A percentile compares a stretch with the other conserved stretches of the same genome.
These are phyloP conservation scores for Hanseniaspora osmophila DNA, from an alignment of 805 yeast genomes.

Conservation along the genomic window DNA sequence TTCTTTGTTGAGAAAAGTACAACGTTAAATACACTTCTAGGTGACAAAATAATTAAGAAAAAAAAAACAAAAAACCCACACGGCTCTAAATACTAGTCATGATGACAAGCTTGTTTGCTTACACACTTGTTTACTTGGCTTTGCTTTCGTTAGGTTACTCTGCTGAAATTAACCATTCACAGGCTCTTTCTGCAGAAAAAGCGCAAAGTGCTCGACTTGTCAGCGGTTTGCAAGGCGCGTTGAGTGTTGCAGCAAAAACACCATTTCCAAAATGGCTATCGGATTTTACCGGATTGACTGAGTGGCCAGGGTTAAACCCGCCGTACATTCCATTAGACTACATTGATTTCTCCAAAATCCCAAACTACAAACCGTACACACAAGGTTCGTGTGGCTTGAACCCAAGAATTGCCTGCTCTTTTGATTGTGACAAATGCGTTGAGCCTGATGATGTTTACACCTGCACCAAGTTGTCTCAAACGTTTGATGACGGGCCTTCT, in stretches of 20 bases:
- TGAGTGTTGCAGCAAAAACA: conserved; percentile 10
- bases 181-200: not conserved
- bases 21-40: no score
- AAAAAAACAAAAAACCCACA: no score
- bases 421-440: conserved; percentile 74
- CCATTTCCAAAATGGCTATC: conserved; percentile 74
- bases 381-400: conserved; percentile 47
- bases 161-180: no score
- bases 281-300: conserved; percentile 53
- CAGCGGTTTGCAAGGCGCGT: not conserved
- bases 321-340: conserved; percentile 76
- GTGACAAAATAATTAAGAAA: no score
- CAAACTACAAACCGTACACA: conserved; percentile 32
- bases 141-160: no score
- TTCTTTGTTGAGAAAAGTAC: no score
- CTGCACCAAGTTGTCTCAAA: conserved; percentile 65
- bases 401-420: conserved; percentile 50
- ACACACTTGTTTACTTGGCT: no score
- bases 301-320: conserved; percentile 82
- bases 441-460: conserved; percentile 62
- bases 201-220: not conserved
- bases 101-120: no score
- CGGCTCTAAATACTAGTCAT: no score
- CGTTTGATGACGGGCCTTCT: conserved; percentile 93
- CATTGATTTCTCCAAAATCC: conserved; percentile 42